Base-by-base conservation (phyloP, 306 rosid genomes). In the Cucurbita moschata region DNA sequence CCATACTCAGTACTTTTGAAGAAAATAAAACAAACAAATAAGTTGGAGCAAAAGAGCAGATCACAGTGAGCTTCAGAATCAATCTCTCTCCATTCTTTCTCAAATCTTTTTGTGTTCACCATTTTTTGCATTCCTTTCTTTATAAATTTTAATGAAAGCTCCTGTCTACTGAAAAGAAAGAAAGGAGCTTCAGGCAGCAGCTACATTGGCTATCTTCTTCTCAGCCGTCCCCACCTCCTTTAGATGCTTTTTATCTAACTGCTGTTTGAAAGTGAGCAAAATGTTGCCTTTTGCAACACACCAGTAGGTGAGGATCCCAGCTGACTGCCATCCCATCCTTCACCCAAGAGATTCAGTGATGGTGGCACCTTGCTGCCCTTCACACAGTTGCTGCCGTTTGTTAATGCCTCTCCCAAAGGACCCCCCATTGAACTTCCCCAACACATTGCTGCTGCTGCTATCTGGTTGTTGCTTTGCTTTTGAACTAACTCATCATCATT, bases 361-460 rank as follows among this genome's bases (percentile, higher is more conserved):
- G 82, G 74, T 55, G 87, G 68, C 73, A 68, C 55, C 47, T 68
- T 68, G 56, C 73, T 68, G 39, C 63, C 73, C 75, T 40, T 76
- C 47, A 56, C 79, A 51, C 54, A 39, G 75, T 59, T 77, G 12
- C 82, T 53, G 1, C 58, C 66, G 19, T 64, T 85, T 30, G 81
- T 81, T 59, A 85, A 80, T 6, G 77, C 89, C 79, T 85, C 89
- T 23, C 89, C 89, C 16, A 85, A 65, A 57, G 89, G 89, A 64
- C 89, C 89, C 13, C 87, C 89, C 76, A 85, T 60, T 40, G 86
- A 79, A 74, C 75, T 75, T 30, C 71, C 83, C 85, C 85, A 84
- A 8, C 74, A 30, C 70, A 66, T 47, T 10, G 87, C 35, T 2
- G 35, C 35, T 30, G 35, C 35, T 30, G 35, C 77, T 30, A 67